These are phyloP conservation scores for Scheffersomyces spartinae DNA, from an alignment of 805 yeast genomes.

Conservation along the genomic window DNA sequence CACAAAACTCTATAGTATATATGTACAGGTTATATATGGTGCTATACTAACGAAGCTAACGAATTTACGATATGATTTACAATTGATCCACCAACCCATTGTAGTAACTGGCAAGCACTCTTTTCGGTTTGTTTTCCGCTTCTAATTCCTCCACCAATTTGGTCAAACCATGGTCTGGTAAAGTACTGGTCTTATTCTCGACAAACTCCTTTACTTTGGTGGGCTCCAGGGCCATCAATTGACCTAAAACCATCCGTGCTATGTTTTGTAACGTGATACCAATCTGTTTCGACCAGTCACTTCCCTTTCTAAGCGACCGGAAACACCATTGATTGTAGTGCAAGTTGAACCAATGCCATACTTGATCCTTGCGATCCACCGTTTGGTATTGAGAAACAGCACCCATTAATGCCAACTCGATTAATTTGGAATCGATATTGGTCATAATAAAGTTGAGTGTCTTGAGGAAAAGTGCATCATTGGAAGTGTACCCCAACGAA, in stretches of 20 bases:
- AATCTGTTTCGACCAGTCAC: slow-evolving; percentile 35
- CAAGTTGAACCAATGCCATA: slow-evolving; percentile 49
- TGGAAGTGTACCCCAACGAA: slow-evolving; percentile 39
- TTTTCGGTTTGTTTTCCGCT: no score
- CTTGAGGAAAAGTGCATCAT: slow-evolving; percentile 36
- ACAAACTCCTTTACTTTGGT: slow-evolving; percentile 19
- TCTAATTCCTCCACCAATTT: slow-evolving; percentile 12
- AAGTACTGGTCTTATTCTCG: slow-evolving; percentile 12
- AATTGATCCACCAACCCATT: no score
- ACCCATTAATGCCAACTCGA: slow-evolving; percentile 52
- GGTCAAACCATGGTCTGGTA: slow-evolving; percentile 28
- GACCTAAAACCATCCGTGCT: slow-evolving; percentile 24
- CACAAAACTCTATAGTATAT: no score
- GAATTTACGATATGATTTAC: no score
- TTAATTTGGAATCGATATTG: slow-evolving; percentile 42
- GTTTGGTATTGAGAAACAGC: slow-evolving; percentile 23
- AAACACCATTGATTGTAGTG: slow-evolving; percentile 42
- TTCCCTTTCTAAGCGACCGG: slow-evolving; percentile 34
- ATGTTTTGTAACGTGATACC: slow-evolving; percentile 32
- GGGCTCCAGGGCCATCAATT: slow-evolving; percentile 6
- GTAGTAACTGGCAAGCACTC: no score
- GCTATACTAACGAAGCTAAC: no score
- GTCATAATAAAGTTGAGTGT: slow-evolving; percentile 45
- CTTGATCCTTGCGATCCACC: slow-evolving; percentile 14
- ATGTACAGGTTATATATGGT: no score